These are phyloP conservation scores for Penicillium sp. DNA, from an alignment of 2,329 filamentous ascomycete species.

Conservation along the genomic window DNA sequence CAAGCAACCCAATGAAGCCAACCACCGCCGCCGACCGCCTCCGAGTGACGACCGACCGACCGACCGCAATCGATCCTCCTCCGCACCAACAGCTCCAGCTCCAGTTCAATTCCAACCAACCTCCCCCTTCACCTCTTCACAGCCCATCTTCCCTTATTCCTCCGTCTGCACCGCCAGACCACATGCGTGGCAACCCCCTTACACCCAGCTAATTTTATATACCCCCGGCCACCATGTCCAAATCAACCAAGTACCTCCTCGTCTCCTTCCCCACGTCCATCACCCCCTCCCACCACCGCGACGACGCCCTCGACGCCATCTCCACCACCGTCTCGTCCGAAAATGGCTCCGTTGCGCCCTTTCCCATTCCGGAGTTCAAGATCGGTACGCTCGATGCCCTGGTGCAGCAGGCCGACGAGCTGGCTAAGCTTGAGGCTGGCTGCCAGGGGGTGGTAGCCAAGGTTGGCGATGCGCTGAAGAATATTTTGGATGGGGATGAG, in stretches of 20 bases:
- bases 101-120: too few relatives aligned
- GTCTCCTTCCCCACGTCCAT: conserved; percentile 84
- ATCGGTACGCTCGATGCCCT: conserved; percentile 92
- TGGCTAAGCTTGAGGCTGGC: conserved; percentile 72
- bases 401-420: conserved; percentile 90
- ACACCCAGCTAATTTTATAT: too few relatives aligned
- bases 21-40: too few relatives aligned
- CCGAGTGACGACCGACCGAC: too few relatives aligned
- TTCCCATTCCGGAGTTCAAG: conserved; percentile 88
- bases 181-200: too few relatives aligned
- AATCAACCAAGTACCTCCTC: conserved; percentile 63
- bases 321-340: conserved; percentile 63
- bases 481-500: conserved; percentile 75
- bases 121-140: too few relatives aligned
- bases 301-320: conserved; percentile 71
- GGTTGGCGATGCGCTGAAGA: conserved; percentile 74
- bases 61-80: too few relatives aligned
- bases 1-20: too few relatives aligned
- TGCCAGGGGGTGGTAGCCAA: conserved; percentile 79
- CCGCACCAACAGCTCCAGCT: too few relatives aligned
- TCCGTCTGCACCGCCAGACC: too few relatives aligned
- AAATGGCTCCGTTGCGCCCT: conserved; percentile 65
- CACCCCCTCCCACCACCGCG: conserved; percentile 67
- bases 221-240: conserved; percentile 41
- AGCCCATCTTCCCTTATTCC: too few relatives aligned